Evolutionary conservation across 1,284 basidiomycete species (phyloP).

Genomic region (Abortiporus biennis): DNA sequence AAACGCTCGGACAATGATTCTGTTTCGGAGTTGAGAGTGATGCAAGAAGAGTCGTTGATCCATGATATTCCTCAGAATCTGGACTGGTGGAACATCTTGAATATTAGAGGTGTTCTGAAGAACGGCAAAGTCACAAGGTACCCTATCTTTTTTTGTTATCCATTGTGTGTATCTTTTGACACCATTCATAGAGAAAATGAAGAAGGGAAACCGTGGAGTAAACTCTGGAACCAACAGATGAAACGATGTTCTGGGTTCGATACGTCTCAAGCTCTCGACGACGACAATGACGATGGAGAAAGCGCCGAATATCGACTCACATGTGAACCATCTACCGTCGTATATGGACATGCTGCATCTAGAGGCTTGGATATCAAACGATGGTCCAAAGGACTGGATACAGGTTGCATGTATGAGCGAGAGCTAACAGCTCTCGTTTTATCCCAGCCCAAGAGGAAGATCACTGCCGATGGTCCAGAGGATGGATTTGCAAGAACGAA

Average conservation of each 20-base stretch:
- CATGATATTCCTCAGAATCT: constrained; percentile 65
- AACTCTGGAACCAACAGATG: constrained; percentile 70
- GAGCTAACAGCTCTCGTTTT: constrained; percentile 56
- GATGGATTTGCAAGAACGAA: not conserved
- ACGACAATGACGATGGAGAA: constrained; percentile 3
- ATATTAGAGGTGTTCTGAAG: constrained; percentile 64
- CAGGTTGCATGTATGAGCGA: constrained; percentile 69
- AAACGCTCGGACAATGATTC: constrained; percentile 5
- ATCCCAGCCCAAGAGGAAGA: not conserved
- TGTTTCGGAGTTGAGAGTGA: constrained; percentile 17
- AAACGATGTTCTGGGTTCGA: constrained; percentile 53
- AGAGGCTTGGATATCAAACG: constrained; percentile 73
- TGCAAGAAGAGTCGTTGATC: constrained; percentile 58
- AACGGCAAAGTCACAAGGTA: constrained; percentile 46
- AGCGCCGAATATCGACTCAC: constrained; percentile 29
- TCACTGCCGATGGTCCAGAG: not conserved
- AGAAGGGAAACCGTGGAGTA: constrained; percentile 50
- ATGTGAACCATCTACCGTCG: constrained; percentile 71
- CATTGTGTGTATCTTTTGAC: constrained; percentile 42
- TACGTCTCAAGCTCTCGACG: constrained; percentile 1
- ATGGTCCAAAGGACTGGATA: constrained; percentile 78
- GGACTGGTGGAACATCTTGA: constrained; percentile 69
- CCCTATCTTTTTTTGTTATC: not conserved
- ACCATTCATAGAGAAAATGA: constrained; percentile 34
- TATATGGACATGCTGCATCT: constrained; percentile 79